These are phyloP conservation scores for Draba incana DNA, from an alignment of 345 rosid species.

Conservation along the genomic window DNA sequence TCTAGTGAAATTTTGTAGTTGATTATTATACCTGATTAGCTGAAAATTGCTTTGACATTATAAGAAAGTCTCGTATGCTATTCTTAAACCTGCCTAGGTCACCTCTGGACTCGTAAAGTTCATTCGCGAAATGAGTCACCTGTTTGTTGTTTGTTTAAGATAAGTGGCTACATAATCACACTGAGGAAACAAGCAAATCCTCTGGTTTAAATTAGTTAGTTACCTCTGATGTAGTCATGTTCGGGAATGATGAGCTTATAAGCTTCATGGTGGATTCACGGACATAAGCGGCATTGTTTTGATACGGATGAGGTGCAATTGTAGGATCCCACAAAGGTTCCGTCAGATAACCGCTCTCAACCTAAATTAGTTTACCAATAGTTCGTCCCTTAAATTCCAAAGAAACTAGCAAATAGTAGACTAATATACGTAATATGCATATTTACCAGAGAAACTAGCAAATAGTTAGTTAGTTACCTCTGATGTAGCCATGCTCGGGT, in stretches of 20 bases:
- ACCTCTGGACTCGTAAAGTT: constrained; percentile 72
- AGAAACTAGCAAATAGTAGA: too few relatives aligned
- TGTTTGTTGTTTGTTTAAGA: constrained; percentile 34
- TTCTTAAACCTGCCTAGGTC: constrained; percentile 69
- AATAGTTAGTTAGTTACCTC: constrained; percentile 55
- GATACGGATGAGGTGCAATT: too few relatives aligned
- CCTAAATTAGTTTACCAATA: too few relatives aligned
- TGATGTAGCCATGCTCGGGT: constrained; percentile 86
- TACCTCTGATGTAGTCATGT: too few relatives aligned
- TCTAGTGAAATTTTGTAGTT: not conserved
- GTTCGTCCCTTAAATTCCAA: too few relatives aligned
- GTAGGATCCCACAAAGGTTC: too few relatives aligned
- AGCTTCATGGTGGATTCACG: too few relatives aligned
- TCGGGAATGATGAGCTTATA: too few relatives aligned
- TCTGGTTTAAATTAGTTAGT: not conserved
- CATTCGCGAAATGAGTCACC: constrained; percentile 87
- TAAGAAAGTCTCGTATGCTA: constrained; percentile 90
- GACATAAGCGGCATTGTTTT: too few relatives aligned
- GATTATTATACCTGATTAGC: constrained; percentile 58
- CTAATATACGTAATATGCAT: too few relatives aligned
- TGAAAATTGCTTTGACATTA: constrained; percentile 77
- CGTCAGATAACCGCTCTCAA: too few relatives aligned
- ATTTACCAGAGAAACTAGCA: too few relatives aligned
- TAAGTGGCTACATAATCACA: not conserved
- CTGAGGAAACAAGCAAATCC: not conserved